Evolutionary conservation across 2,329 filamentous ascomycete genomes (phyloP), one percentile per base, ranked within the genome.

Genomic region (Fusarium caatingaense): DNA sequence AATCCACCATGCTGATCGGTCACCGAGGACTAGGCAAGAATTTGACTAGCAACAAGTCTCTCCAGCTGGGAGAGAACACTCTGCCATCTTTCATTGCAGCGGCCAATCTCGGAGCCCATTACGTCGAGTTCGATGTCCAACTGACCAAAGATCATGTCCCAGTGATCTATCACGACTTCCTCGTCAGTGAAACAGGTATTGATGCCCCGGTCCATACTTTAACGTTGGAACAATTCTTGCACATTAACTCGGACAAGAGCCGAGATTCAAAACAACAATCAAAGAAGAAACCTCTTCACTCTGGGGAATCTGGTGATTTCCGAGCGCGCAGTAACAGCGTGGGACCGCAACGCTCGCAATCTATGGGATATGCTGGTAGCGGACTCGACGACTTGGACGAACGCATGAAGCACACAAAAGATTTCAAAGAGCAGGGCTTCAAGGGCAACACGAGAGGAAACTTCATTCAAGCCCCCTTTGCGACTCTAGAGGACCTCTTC

Each of bases 71-170:
- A 64, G 96, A 99, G 80, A 99, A 99, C 79, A 99, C 96, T 0
- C 86, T 99, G 27, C 92, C 91, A 59, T 98, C 96, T 0, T 99
- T 99, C 81, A 97, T 98, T 76, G 93, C 95, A 5, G 96, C 96
- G 4, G 94, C 95, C 45, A 98, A 98, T 72, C 81, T 99, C 54
- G 96, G 96, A 11, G 96, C 89, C 5, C 87, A 91, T 59, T 91
- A 91, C 72, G 89, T 92, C 48, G 89, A 91, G 73, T 91, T 92
- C 76, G 96, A 99, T 78, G 96, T 99, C 1, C 96, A 99, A 78
- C 84, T 99, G 41, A 99, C 96, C n/a, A 99, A 99, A 77, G 96
- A 99, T 77, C 94, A 97, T 75, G 94, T 99, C 3, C 96, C 96
- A 0, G 95, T 99, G 70, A 97, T 99, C 75, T 99, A 99, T 78